Conservation (phyloP, 2,329 filamentous ascomycete species). For the Trichoderma oligosporum region DNA sequence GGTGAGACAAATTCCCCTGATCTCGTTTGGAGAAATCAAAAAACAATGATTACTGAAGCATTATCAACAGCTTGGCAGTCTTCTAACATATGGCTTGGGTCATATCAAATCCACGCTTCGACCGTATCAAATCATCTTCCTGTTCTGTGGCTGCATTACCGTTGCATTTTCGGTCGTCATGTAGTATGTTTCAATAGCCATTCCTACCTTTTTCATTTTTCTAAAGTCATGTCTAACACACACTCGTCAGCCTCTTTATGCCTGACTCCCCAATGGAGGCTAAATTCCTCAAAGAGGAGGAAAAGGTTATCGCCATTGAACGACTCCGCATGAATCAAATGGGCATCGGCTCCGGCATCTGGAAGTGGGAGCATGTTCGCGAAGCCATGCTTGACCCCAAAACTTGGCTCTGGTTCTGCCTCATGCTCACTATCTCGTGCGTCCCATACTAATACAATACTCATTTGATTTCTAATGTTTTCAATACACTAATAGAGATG, state of each 20-base stretch:
- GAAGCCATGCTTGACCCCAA: constrained; percentile 40
- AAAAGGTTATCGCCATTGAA: constrained; percentile 57
- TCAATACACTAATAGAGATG: neutral
- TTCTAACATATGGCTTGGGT: constrained; percentile 32
- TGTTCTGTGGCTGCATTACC: constrained; percentile 37
- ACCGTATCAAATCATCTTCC: constrained; percentile 42
- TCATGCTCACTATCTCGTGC: constrained; percentile 52
- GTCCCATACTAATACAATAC: constrained; percentile 14
- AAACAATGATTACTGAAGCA: neutral
- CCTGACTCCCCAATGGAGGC: constrained; percentile 61
- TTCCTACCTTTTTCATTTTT: neutral
- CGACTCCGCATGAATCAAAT: constrained; percentile 50
- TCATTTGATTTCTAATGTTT: neutral
- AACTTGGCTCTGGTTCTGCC: constrained; percentile 41
- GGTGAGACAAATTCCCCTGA: constrained; percentile 19
- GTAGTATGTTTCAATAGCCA: constrained; percentile 34
- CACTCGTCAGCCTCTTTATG: constrained; percentile 43
- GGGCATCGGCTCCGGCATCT: constrained; percentile 38
- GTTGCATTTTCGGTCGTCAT: constrained; percentile 47
- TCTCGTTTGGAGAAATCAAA: neutral
- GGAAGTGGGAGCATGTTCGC: constrained; percentile 41
- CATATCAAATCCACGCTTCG: constrained; percentile 30
- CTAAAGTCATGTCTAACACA: constrained; percentile 28
- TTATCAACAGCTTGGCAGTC: constrained; percentile 30
- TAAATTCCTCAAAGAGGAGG: constrained; percentile 52